Conservation (phyloP, 2,329 filamentous ascomycete genomes). For the Chrysoporthe puriensis region DNA sequence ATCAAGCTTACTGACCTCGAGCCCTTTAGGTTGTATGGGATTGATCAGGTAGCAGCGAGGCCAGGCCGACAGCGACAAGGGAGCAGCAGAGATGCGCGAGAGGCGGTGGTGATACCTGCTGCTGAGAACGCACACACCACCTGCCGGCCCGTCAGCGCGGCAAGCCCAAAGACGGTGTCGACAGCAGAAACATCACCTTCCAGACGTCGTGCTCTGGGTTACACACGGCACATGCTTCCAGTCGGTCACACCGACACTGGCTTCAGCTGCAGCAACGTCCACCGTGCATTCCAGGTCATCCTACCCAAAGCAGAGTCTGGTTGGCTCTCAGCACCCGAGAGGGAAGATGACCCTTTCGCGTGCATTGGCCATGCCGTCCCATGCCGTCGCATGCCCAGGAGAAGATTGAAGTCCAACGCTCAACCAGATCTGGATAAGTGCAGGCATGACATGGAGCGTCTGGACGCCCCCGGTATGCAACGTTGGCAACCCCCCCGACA, state of each 20-base stretch:
- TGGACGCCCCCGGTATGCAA: background rate
- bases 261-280: background rate
- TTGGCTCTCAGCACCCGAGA: background rate
- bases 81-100: background rate
- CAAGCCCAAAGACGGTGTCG: conserved; percentile 3
- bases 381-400: background rate
- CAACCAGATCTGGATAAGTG: background rate
- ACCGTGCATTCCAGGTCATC: background rate
- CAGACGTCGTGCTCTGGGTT: background rate
- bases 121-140: background rate
- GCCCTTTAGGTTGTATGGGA: conserved; percentile 3
- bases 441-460: background rate
- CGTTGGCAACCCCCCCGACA: background rate
- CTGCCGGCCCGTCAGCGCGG: background rate
- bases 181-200: background rate
- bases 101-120: background rate
- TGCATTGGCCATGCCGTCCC: background rate
- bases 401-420: background rate
- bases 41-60: background rate
- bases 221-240: conserved; percentile 7
- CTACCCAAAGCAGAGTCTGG: background rate
- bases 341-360: background rate
- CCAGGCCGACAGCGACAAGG: background rate
- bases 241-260: background rate
- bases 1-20: conserved; percentile 13